Conservation (phyloP, 2,329 filamentous ascomycete species). For the Calonectria hongkongensis region DNA sequence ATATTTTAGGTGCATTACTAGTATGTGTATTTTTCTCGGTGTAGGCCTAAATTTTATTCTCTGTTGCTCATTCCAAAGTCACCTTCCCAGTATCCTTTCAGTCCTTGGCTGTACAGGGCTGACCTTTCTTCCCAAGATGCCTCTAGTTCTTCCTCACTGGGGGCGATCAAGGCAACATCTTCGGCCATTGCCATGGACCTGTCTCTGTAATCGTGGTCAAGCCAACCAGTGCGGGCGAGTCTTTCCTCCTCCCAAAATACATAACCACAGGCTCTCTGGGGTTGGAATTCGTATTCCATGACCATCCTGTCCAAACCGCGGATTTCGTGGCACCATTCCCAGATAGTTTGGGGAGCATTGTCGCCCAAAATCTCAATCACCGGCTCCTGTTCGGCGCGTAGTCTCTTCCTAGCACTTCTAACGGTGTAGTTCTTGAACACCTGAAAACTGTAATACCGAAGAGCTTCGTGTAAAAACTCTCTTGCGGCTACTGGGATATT, state of each 20-base stretch:
- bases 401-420: no score
- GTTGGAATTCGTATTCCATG: constrained; percentile 6
- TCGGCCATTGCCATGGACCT: not conserved
- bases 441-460: not conserved
- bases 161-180: not conserved
- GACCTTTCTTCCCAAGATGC: not conserved
- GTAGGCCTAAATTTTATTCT: not conserved
- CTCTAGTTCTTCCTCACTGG: not conserved
- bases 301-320: not conserved
- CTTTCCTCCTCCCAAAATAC: constrained; percentile 10
- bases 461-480: not conserved
- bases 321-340: constrained; percentile 3
- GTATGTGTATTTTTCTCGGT: no score
- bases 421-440: not conserved
- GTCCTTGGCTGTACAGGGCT: not conserved
- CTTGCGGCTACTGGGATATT: constrained; percentile 7
- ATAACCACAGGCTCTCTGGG: constrained; percentile 7
- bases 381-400: no score
- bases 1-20: no score
- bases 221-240: not conserved
- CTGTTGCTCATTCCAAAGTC: not conserved
- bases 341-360: not conserved
- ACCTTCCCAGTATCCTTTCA: not conserved
- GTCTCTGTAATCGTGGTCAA: not conserved
- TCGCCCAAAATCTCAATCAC: not conserved